phyloP scores from a whole-genome alignment of 768 basidiomycete species.

The Auricularia auricula-judae region DNA sequence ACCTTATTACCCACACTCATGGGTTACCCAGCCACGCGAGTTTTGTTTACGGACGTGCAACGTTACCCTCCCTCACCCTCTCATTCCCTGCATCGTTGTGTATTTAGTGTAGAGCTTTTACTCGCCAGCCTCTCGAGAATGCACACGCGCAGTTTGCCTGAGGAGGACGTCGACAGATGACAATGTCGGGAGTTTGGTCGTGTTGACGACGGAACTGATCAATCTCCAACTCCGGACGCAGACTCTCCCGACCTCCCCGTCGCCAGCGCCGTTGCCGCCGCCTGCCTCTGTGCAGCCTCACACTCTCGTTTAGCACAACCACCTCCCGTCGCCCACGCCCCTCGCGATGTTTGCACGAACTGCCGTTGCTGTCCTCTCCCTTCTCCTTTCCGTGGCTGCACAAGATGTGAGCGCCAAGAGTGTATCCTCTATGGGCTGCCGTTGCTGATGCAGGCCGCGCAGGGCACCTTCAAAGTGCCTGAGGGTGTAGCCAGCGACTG shows the following conservation, averaged over 20 bases:
- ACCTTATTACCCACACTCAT: not conserved
- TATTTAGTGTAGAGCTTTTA: not conserved
- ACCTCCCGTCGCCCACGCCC: not conserved
- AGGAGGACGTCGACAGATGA: not conserved
- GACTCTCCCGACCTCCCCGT: not conserved
- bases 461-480: not conserved
- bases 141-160: not conserved
- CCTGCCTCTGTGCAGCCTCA: constrained; percentile 3
- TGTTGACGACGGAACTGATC: not conserved
- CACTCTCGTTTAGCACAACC: constrained; percentile 1
- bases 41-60: not conserved
- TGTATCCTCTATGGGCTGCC: not conserved
- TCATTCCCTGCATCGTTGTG: not conserved
- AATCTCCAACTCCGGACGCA: not conserved
- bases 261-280: not conserved
- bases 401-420: not conserved
- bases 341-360: not conserved
- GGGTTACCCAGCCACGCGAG: not conserved
- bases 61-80: not conserved
- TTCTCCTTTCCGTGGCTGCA: not conserved
- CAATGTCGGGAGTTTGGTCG: not conserved
- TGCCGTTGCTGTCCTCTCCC: not conserved
- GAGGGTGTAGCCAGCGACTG: constrained; percentile 36
- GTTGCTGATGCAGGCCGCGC: not conserved
- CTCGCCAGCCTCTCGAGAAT: not conserved